phyloP scores from a whole-genome alignment of 2,329 filamentous ascomycete species.

The Exophiala sp. region DNA sequence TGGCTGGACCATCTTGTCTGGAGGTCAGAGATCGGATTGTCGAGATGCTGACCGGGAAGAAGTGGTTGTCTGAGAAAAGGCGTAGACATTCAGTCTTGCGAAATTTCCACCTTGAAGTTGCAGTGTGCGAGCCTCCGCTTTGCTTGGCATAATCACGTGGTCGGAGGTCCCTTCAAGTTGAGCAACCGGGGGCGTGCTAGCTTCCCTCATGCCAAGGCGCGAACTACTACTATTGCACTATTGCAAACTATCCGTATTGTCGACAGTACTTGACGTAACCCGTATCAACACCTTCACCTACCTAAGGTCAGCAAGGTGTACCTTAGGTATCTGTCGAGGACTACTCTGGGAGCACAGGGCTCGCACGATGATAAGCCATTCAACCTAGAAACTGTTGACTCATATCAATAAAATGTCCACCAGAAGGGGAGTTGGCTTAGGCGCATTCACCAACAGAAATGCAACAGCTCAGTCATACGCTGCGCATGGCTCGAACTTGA shows the following conservation, averaged over 20 bases:
- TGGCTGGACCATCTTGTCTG: conserved; percentile 49
- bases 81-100: conserved; percentile 4
- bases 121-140: neutral
- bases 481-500: conserved; percentile 80
- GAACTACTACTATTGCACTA: too few relatives aligned
- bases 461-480: conserved; percentile 86
- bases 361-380: too few relatives aligned
- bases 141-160: neutral
- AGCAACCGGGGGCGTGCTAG: too few relatives aligned
- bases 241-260: too few relatives aligned
- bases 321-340: too few relatives aligned
- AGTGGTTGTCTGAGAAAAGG: conserved; percentile 3
- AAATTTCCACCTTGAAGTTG: conserved; percentile 6
- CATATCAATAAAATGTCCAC: conserved; percentile 38
- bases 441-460: conserved; percentile 78
- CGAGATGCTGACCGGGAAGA: conserved; percentile 13
- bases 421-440: conserved; percentile 70
- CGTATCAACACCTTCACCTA: too few relatives aligned
- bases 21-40: conserved; percentile 40
- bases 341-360: too few relatives aligned
- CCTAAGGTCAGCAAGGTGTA: too few relatives aligned
- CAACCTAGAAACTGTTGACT: too few relatives aligned
- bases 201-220: too few relatives aligned
- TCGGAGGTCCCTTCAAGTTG: too few relatives aligned
- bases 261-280: too few relatives aligned